phyloP scores from a whole-genome alignment of 768 basidiomycete species.

The Tephrocybe sp. region DNA sequence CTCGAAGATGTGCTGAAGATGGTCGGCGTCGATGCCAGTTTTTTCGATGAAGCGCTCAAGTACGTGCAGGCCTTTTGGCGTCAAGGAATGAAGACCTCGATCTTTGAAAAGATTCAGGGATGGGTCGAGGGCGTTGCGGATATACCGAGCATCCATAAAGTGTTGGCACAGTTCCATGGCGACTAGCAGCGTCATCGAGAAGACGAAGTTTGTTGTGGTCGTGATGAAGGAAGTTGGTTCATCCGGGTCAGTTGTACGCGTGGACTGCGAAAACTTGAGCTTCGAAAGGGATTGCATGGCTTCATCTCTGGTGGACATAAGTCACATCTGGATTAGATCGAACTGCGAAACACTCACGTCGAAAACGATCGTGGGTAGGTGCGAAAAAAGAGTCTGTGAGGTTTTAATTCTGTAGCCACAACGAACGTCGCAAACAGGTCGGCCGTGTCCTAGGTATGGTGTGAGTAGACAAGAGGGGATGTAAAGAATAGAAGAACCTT shows the following conservation, averaged over 20 bases:
- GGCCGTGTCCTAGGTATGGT: slow-evolving; percentile 6
- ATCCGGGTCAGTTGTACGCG: slow-evolving; percentile 9
- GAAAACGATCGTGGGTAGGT: slow-evolving; percentile 12
- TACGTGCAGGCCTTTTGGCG: slow-evolving; percentile 69
- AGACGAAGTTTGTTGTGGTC: slow-evolving; percentile 15
- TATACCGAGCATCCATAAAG: slow-evolving; percentile 69
- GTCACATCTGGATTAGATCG: neutral
- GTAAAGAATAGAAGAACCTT: slow-evolving; percentile 1
- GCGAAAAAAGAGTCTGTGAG: slow-evolving; percentile 11
- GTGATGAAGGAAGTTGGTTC: slow-evolving; percentile 9
- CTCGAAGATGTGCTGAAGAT: slow-evolving; percentile 59
- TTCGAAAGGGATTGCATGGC: slow-evolving; percentile 8
- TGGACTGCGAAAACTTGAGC: slow-evolving; percentile 17
- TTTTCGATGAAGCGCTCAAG: slow-evolving; percentile 72
- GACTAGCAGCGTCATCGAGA: slow-evolving; percentile 10
- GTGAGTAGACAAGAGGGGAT: neutral
- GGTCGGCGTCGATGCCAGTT: slow-evolving; percentile 34
- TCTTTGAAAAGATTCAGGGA: slow-evolving; percentile 58
- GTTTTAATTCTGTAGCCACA: slow-evolving; percentile 11
- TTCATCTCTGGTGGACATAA: slow-evolving; percentile 10
- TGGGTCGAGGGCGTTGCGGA: slow-evolving; percentile 64
- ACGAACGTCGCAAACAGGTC: slow-evolving; percentile 16
- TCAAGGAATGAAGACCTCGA: slow-evolving; percentile 59
- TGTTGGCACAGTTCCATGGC: slow-evolving; percentile 29
- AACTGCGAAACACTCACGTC: slow-evolving; percentile 6